Base-by-base conservation (phyloP, 495 filamentous ascomycete genomes). In the Cudoniella acicularis region DNA sequence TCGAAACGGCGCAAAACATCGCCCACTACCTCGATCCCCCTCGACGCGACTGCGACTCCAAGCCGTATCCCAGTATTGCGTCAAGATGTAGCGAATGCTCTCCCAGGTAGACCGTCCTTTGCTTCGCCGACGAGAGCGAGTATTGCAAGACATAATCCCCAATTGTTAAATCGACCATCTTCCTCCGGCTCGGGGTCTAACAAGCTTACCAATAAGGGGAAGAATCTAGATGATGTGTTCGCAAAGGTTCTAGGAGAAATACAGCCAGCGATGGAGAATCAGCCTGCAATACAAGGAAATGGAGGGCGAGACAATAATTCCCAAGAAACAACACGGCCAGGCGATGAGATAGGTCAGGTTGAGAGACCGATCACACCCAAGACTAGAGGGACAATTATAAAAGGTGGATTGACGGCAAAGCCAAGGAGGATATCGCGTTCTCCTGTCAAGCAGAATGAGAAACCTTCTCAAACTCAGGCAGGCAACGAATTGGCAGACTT, bases 81-180 rank as follows among this genome's bases (percentile, higher is more conserved):
- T 9, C 55, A 53, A 26, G 42, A 62, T 56, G 56, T 21, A 16
- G 43, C 57, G 22, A 51, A 57, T 41, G 52, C 57, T 20, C 23
- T 42, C 8, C 53, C 60, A n/a, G 13, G 61, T 17, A 79, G 79
- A 3, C 78, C 80, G 0, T 88, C 86, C 0, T 88, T 84, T 65
- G 80, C 82, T 45, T 87, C 85, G 2, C 87, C 86, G 2, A 88
- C 84, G 0, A 81, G 78, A 62, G 78, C 84, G 3, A 88, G 82
- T 62, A 67, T 88, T 17, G 80, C 85, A 61, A 80, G 82, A 65
- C 80, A 82, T 59, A 80, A 88, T 64, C 83, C 86, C 6, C 81
- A 82, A 8, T 70, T 85, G 16, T 63, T 86, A 45, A 72, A 76
- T 49, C 79, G 79, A 56, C 72, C 78, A 25, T 65, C 72, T 46